These are phyloP conservation scores for Cymbidium sinense DNA, from an alignment of 106 monocot genomes.

Conservation along the genomic window DNA sequence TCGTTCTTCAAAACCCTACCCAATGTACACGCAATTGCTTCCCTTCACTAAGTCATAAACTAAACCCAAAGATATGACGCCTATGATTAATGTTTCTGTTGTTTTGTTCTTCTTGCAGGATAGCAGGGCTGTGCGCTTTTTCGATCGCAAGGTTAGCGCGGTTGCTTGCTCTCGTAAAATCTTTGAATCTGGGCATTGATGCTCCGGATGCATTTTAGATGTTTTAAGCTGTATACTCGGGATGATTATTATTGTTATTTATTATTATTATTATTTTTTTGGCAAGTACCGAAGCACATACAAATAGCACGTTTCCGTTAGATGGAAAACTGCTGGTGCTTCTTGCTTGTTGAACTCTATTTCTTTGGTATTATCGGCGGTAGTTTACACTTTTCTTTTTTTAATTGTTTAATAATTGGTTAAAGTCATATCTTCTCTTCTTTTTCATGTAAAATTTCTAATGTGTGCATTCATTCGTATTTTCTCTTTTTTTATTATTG, in stretches of 20 bases:
- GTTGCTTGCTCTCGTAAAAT: background rate
- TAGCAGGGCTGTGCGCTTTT: slow-evolving; percentile 76
- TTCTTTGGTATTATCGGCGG: background rate
- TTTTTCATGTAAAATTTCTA: too few relatives aligned
- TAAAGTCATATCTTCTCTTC: too few relatives aligned
- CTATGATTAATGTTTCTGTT: background rate
- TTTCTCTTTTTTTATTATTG: too few relatives aligned
- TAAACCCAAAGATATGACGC: slow-evolving; percentile 2
- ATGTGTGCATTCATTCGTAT: too few relatives aligned
- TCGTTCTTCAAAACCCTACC: slow-evolving; percentile 89
- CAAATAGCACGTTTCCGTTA: background rate
- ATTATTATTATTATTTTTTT: too few relatives aligned
- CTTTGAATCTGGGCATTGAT: background rate
- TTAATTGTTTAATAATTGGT: too few relatives aligned
- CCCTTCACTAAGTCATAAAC: background rate
- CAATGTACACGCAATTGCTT: slow-evolving; percentile 19
- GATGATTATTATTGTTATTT: too few relatives aligned
- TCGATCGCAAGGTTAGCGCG: slow-evolving; percentile 80
- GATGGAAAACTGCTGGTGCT: background rate
- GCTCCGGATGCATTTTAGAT: background rate
- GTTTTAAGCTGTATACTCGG: background rate
- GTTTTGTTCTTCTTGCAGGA: slow-evolving; percentile 42
- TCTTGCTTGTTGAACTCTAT: background rate
- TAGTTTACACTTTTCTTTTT: too few relatives aligned
- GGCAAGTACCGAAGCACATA: too few relatives aligned